These are phyloP conservation scores for Alternaria sp. DNA, from an alignment of 2,329 filamentous ascomycete genomes.

Conservation along the genomic window DNA sequence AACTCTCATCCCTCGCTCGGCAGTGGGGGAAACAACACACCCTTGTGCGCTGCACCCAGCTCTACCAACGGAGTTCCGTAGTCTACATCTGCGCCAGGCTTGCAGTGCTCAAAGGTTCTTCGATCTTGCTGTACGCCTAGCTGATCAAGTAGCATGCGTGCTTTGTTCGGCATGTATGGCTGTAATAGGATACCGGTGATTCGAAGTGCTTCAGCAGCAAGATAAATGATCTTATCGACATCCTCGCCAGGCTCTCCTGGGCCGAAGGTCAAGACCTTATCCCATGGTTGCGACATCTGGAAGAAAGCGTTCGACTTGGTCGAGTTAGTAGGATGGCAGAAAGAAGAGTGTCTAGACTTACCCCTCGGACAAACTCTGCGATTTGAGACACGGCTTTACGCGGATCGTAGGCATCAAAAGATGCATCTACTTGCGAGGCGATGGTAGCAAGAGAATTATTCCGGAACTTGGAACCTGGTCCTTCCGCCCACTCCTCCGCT, in stretches of 20 bases:
- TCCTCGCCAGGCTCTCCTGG: slow-evolving; percentile 40
- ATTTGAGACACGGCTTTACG: slow-evolving; percentile 34
- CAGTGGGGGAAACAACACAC: slow-evolving; percentile 59
- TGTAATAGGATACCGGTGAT: slow-evolving; percentile 84
- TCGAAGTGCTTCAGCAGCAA: slow-evolving; percentile 76
- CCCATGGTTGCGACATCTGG: slow-evolving; percentile 72
- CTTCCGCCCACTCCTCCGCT: slow-evolving; percentile 36
- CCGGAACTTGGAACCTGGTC: slow-evolving; percentile 38
- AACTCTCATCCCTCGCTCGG: slow-evolving; percentile 28
- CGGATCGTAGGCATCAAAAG: slow-evolving; percentile 38
- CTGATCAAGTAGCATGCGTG: slow-evolving; percentile 73
- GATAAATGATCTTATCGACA: slow-evolving; percentile 65
- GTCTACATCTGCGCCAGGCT: slow-evolving; percentile 66
- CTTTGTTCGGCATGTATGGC: slow-evolving; percentile 86
- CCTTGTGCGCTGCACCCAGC: slow-evolving; percentile 52
- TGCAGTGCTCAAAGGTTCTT: slow-evolving; percentile 69
- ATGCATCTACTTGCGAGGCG: slow-evolving; percentile 26
- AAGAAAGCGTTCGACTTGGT: slow-evolving; percentile 71
- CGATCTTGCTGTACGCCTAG: slow-evolving; percentile 71
- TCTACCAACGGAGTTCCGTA: slow-evolving; percentile 67
- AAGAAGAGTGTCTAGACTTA: slow-evolving; percentile 19
- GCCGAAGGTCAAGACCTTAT: slow-evolving; percentile 51
- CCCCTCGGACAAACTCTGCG: slow-evolving; percentile 36
- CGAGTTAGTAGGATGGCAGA: neutral
- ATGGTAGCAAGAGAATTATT: slow-evolving; percentile 48